Evolutionary conservation across 2,329 filamentous ascomycete species (phyloP).

Genomic region (Leptodontidium sp.): DNA sequence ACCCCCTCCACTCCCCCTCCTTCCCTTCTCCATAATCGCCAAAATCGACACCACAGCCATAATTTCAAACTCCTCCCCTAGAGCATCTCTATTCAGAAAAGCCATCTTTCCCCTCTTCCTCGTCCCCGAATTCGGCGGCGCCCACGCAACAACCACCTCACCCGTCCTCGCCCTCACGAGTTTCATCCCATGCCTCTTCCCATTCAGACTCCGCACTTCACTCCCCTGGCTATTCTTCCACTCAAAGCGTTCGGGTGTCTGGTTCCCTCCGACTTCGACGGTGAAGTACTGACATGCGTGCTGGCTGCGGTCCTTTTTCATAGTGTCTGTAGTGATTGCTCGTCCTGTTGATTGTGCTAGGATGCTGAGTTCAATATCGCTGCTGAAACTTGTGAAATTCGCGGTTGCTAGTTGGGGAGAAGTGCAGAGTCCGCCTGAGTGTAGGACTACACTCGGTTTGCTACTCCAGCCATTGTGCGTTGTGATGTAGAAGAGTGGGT

Average conservation of each 20-base stretch:
- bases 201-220: slow-evolving; percentile 31
- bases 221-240: slow-evolving; percentile 33
- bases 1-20: slow-evolving; percentile 13
- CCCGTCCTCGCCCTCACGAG: slow-evolving; percentile 29
- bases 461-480: slow-evolving; percentile 24
- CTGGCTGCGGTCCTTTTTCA: neutral
- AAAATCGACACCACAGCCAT: slow-evolving; percentile 29
- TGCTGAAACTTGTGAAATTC: slow-evolving; percentile 15
- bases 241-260: slow-evolving; percentile 27
- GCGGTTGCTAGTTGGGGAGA: slow-evolving; percentile 35
- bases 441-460: slow-evolving; percentile 32
- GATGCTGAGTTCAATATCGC: neutral
- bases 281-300: neutral
- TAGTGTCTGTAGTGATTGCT: neutral
- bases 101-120: slow-evolving; percentile 38
- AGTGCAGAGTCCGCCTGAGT: slow-evolving; percentile 12
- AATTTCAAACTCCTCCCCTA: slow-evolving; percentile 34
- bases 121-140: slow-evolving; percentile 24
- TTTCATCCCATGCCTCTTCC: slow-evolving; percentile 34
- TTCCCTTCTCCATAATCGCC: slow-evolving; percentile 32
- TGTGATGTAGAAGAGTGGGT: slow-evolving; percentile 32
- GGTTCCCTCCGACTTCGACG: neutral
- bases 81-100: slow-evolving; percentile 31
- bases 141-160: slow-evolving; percentile 36
- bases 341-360: neutral